Conservation (phyloP, 2,329 filamentous ascomycete species). For the Paracamarosporium sp. region DNA sequence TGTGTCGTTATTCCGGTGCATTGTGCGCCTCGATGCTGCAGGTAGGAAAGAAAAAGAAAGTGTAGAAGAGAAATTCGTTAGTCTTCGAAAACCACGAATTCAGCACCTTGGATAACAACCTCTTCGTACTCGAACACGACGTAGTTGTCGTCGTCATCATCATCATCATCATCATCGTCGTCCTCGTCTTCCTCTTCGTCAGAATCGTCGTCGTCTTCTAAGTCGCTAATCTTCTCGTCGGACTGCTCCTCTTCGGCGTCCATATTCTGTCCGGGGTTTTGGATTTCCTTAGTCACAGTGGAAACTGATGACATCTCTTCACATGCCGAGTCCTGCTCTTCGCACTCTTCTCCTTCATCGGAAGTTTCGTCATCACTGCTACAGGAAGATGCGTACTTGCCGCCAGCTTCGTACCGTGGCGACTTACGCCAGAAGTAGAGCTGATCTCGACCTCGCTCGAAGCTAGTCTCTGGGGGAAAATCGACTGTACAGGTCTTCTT, state of each 20-base stretch:
- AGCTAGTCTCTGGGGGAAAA: conserved; percentile 30
- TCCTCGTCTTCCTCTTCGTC: conserved; percentile 5
- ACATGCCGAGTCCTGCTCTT: neutral
- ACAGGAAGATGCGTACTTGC: conserved; percentile 22
- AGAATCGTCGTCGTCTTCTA: neutral
- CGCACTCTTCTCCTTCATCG: neutral
- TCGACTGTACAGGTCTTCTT: conserved; percentile 17
- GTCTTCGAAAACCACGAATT: conserved; percentile 1
- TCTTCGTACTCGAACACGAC: conserved; percentile 2
- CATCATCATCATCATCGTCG: neutral
- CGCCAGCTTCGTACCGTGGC: conserved; percentile 38
- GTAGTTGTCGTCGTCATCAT: neutral
- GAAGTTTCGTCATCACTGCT: neutral
- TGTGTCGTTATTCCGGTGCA: neutral
- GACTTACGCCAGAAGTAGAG: conserved; percentile 34
- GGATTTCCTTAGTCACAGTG: neutral
- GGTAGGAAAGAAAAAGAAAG: neutral
- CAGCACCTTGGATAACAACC: neutral
- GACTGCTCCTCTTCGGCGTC: neutral
- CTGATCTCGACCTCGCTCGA: conserved; percentile 26
- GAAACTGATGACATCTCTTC: neutral
- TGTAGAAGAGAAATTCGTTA: neutral
- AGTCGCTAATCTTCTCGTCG: neutral
- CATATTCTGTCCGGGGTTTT: neutral
- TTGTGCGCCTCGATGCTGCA: neutral